Evolutionary conservation across 2,329 filamentous ascomycete genomes (phyloP), one percentile per base, ranked within the genome.

Genomic region (Talaromyces atroroseus): DNA sequence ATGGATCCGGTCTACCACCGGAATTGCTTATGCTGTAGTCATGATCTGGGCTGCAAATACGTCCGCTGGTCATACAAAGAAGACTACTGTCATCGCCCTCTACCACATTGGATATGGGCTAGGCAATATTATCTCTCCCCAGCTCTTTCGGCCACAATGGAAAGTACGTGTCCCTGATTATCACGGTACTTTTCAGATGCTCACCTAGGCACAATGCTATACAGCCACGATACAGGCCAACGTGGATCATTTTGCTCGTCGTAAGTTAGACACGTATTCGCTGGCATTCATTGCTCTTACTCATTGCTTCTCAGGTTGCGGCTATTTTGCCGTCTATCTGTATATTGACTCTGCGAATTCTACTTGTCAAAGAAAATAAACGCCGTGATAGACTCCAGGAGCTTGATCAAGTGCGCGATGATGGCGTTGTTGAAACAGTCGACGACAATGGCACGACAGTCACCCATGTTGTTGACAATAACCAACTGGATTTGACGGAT

Each of bases 101-200:
- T 57, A 65, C 53, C 63, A 65, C 40, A 69, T 73, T 23, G 69
- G 68, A 2, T 73, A 75, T 49, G 70, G 68, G 0, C 62, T 75
- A 11, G 74, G 74, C 10, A 76, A 76, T 58, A 75, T 76, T 44
- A 75, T 76, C 44, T 71, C 68, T 0, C 74, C 73, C 1, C 73
- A 76, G 54, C 71, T 73, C 0, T 77, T 76, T 56, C 68, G 70
- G 52, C 66, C 67, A 2, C 60, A 67, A 2, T 70, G 71, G 50
- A 70, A 67, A 51, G 62, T 64, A 20, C 20, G 56, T 55, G 11
- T 14, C 2, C 2, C 6, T 6, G 6, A 0, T 1, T 7, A 3
- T 49, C 18, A 6, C 21, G 14, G 23, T 20, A 7, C 5, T 20
- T 11, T 7, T 3, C 7, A 20, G 16, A 42, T 42, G 5, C n/a